Evolutionary conservation across 106 monocot genomes (phyloP), one percentile per base, ranked within the genome.

Genomic region (Platanthera zijinensis): DNA sequence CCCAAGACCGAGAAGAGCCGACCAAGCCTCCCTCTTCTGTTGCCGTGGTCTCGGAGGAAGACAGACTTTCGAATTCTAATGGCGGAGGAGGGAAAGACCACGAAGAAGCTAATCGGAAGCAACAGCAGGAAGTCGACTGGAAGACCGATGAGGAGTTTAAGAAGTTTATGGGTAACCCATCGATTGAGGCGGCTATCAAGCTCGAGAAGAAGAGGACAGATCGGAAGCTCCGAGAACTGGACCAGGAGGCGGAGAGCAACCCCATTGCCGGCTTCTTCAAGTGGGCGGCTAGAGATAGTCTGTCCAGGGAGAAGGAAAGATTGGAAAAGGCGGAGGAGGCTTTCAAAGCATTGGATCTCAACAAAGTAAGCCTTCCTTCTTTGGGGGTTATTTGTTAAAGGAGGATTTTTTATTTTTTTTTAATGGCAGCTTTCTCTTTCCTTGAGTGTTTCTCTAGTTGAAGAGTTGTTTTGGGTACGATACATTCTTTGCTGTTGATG

Each of bases 181-280:
- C 94, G 2, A 91, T 95, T 32, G 91, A 95, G 84, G 94, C 94
- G 9, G 94, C 94, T 5, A 83, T 95, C 51, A 91, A 91, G 84
- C 87, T 95, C 54, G 94, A 95, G 94, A 95, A 91, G 85, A 95
- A 95, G 82, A 73, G 89, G 74, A 73, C 91, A 14, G 89, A 95
- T 48, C 59, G 87, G 75, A 89, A 84, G 78, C 86, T 95, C 52
- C 72, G 64, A 47, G 85, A 91, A 78, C 84, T 94, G 54, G 91
- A 91, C 71, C 75, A 80, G 32, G 85, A 89, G 10, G 75, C 77
- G 8, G 88, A 82, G 12, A 75, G 75, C 48, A 83, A 84, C 73
- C 86, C 88, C 10, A 69, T 94, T 22, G 48, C 50, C 12, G 71
- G 79, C 61, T 73, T 94, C 11, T 82, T 86, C 71, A 86, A 71